Base-by-base conservation (phyloP, 257 asterid species). In the Orobanche coerulescens region DNA sequence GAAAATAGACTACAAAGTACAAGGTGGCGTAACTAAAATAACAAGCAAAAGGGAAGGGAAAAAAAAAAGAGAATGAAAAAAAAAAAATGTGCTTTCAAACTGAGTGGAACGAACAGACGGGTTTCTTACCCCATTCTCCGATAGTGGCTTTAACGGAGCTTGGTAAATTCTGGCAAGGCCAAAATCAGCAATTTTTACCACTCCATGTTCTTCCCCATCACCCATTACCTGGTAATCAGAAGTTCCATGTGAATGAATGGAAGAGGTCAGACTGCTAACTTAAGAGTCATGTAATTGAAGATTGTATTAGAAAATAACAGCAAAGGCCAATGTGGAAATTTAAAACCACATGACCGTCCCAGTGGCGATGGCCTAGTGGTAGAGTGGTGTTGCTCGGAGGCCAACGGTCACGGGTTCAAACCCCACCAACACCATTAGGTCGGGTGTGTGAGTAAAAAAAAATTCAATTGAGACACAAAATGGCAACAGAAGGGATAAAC, bases 81-180 rank as follows among this genome's bases (percentile, higher is more conserved):
- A 16, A 46, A 5, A 46, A 49, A 20, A 10, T 23, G 56, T 49
- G 30, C 16, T 49, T 47, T 20, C 16, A 24, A 25, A 52, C 59
- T 5, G 24, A 65, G 36, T 59, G 10, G 24, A 63, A 57, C 33
- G 2, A 9, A 37, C 47, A 58, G 42, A 39, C 4, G 8, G 18
- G 34, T 61, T 28, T 59, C 84, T 73, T 71, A 88, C 98, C 86
- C 98, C 98, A 78, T 92, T 92, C 57, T 92, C 96, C 44, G 86
- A 67, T 50, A 92, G 79, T 65, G 95, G 82, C 79, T 84, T 88
- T 34, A 92, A 67, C 57, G 98, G 96, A 75, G 95, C 95, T 74
- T 86, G 96, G 68, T 86, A 92, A 65, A 92, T 83, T 82, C 96
- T 84, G 34, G 98, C 98, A 62, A 92, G 98, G 64, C 98, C 98